These are phyloP conservation scores for Wickerhamiella sorbophila DNA, from an alignment of 805 yeast species.

Conservation along the genomic window DNA sequence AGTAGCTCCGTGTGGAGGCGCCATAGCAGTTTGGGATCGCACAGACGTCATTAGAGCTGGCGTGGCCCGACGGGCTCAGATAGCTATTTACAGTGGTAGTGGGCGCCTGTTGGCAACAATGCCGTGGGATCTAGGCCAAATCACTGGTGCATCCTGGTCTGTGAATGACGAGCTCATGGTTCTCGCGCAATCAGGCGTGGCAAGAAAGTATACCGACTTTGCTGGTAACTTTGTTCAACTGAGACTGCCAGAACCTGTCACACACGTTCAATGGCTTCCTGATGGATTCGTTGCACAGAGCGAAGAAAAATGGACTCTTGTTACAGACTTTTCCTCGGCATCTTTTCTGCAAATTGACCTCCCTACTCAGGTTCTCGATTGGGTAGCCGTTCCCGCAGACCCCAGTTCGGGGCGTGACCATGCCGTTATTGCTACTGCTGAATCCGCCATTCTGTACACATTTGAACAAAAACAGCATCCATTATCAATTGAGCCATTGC, in stretches of 20 bases:
- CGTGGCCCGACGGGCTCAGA: slow-evolving; percentile 8
- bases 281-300: slow-evolving; percentile 1
- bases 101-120: slow-evolving; percentile 20
- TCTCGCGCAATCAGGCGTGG: slow-evolving; percentile 37
- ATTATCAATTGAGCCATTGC: not conserved
- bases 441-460: not conserved
- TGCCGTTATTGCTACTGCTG: not conserved
- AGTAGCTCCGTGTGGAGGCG: slow-evolving; percentile 39
- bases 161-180: slow-evolving; percentile 41
- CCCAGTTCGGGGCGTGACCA: not conserved
- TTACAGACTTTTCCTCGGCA: not conserved
- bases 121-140: slow-evolving; percentile 34
- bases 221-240: slow-evolving; percentile 42
- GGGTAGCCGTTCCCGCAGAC: not conserved
- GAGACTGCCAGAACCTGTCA: slow-evolving; percentile 1
- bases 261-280: not conserved
- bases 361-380: not conserved
- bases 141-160: slow-evolving; percentile 42
- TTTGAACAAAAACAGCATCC: not conserved
- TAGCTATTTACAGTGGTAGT: slow-evolving; percentile 22
- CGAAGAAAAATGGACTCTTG: not conserved
- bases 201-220: slow-evolving; percentile 48
- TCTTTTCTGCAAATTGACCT: not conserved
- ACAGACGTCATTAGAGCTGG: slow-evolving; percentile 8
- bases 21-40: slow-evolving; percentile 33